Base-by-base conservation (phyloP, 148 eudicot genomes). In the Cornus suecica region DNA sequence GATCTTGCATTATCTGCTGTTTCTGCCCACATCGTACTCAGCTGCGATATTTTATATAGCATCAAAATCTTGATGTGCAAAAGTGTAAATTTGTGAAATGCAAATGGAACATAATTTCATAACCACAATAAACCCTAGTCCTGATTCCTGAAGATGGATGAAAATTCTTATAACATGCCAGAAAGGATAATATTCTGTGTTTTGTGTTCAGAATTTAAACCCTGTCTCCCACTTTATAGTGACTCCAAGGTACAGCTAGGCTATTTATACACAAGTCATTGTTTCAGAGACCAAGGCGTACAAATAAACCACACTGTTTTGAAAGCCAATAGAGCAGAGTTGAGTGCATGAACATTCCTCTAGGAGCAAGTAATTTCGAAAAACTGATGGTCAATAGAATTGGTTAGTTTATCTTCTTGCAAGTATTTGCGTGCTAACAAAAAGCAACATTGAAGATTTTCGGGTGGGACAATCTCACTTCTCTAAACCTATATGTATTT, bases 1-100 rank as follows among this genome's bases (percentile, higher is more conserved):
- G 90, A 82, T 80, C 97, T 84, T n/a, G 98, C 98, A 80, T 92
- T 88, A 73, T 94, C 93, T 78, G 94, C 91, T 22, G 98, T 82
- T 82, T 85, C 93, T 31, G 98, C 93, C 97, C 93, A 94, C 73
- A 91, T 94, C 26, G 98, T 94, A 85, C 97, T 92, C 83, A 94
- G 70, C 98, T 94, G 81, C 48, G 86, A 76, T 71, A 29, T 62
- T 76, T 34, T 3, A 22, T 3, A 22, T 5, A 20, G 62, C 62
- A 58, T 18, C n/a, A 48, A 4, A 18, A 48, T 48, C 13, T 48
- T 16, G 20, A 48, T 76, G 30, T 20, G 75, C 68, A 77, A 48
- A 29, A 66, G 64, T 4, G 1, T 31, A 24, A 65, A 25, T 30
- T 41, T n/a, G 72, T 66, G 25, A 58, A 58, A 20, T 58, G 25